phyloP scores from a whole-genome alignment of 2,329 filamentous ascomycete genomes.

The Sphaceloma murrayae region DNA sequence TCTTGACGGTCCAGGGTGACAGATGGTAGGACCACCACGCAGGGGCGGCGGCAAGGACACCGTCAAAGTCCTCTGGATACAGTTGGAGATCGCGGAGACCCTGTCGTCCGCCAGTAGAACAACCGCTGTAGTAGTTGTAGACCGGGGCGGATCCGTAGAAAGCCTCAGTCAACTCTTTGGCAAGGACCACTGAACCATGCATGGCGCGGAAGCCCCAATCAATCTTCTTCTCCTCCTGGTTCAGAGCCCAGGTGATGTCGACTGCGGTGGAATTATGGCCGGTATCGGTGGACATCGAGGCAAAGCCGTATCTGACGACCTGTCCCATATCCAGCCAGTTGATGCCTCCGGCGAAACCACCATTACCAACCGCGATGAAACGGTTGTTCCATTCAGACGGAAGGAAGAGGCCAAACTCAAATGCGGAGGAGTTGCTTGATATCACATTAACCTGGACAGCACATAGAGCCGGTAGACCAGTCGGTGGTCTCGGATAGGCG shows the following conservation, averaged over 20 bases:
- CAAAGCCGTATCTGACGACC: constrained; percentile 35
- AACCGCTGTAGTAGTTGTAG: constrained; percentile 49
- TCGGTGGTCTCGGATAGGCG: constrained; percentile 34
- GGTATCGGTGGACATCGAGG: constrained; percentile 37
- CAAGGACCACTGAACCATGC: constrained; percentile 42
- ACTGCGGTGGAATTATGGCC: constrained; percentile 34
- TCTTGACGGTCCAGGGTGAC: constrained; percentile 36
- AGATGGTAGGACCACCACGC: constrained; percentile 45
- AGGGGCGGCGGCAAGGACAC: constrained; percentile 44
- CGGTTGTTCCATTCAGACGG: constrained; percentile 28
- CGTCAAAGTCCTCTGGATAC: constrained; percentile 50
- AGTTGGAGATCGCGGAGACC: constrained; percentile 46
- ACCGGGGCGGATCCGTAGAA: constrained; percentile 40
- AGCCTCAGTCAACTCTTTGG: constrained; percentile 39
- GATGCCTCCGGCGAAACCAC: constrained; percentile 40
- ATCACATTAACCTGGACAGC: constrained; percentile 27
- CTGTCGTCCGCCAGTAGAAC: constrained; percentile 51
- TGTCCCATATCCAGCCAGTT: constrained; percentile 41
- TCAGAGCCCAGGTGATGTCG: constrained; percentile 32
- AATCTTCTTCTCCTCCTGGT: constrained; percentile 30
- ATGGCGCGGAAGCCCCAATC: constrained; percentile 35
- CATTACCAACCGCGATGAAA: constrained; percentile 36
- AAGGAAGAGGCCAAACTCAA: constrained; percentile 28
- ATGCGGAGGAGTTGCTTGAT: constrained; percentile 24
- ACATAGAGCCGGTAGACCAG: constrained; percentile 26